phyloP scores from a whole-genome alignment of 2,329 filamentous ascomycete species.

The Thermothelomyces thermophilus region DNA sequence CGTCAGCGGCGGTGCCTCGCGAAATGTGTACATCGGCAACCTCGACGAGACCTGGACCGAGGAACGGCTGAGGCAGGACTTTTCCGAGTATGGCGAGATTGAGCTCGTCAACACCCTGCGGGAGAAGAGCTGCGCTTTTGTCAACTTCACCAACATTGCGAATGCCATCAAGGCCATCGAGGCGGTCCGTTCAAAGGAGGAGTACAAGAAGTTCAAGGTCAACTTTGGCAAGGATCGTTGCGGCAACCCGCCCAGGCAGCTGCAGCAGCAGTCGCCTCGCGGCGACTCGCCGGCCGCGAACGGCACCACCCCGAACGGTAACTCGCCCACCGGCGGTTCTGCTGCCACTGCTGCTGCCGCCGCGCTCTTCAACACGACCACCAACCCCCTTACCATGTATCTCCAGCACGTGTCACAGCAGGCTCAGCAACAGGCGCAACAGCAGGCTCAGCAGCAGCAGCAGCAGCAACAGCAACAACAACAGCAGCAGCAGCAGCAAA shows the following conservation, averaged over 20 bases:
- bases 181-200: constrained; percentile 85
- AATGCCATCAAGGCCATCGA: constrained; percentile 99
- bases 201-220: constrained; percentile 98
- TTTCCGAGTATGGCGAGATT: constrained; percentile 95
- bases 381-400: constrained; percentile 90
- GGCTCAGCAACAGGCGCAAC: constrained; percentile 46
- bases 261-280: constrained; percentile 47
- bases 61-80: constrained; percentile 91
- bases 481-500: constrained; percentile 67
- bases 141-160: constrained; percentile 99
- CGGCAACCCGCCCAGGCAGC: constrained; percentile 87
- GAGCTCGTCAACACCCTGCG: constrained; percentile 93
- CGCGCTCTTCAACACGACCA: constrained; percentile 71
- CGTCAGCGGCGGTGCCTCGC: constrained; percentile 92
- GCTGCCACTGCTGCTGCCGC: constrained; percentile 53
- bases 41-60: constrained; percentile 96
- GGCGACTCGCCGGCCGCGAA: constrained; percentile 56
- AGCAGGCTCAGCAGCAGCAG: too few species aligned
- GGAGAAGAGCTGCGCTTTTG: constrained; percentile 98
- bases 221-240: constrained; percentile 99
- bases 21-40: constrained; percentile 97
- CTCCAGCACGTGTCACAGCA: constrained; percentile 74
- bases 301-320: constrained; percentile 53
- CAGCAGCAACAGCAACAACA: constrained; percentile 58
- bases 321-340: constrained; percentile 49